Base-by-base conservation (phyloP, 208 protist genomes). In the Angomonas desouzai region DNA sequence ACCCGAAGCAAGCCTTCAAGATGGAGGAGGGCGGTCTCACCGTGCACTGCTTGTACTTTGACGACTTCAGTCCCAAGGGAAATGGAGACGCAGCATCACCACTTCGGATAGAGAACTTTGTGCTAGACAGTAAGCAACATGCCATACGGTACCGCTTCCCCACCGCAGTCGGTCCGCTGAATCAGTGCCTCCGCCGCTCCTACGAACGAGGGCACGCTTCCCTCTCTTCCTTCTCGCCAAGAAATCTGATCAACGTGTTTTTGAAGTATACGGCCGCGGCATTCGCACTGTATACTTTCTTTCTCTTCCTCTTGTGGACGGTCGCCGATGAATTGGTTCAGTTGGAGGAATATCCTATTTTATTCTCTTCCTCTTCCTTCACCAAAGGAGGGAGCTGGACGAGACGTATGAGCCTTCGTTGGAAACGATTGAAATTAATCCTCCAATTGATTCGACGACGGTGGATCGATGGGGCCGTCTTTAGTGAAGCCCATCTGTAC, bases 11-110 rank as follows among this genome's bases (percentile, higher is more conserved):
- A 16, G 9, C 18, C 9, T 53, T 53, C 18, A 53, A 53, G 48
- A 53, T 53, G 48, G 48, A 29, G 20, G 48, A 53, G 48, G 48
- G 48, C 18, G 48, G 48, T 53, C 18, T 53, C 23, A 27, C 23
- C 9, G 48, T 53, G 20, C 48, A 53, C 48, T 53, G 48, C 48
- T 59, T 53, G 20, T 53, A 20, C 13, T 40, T 40, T 40, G 36
- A 40, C 9, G 36, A 40, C n/a, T n/a, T n/a, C n/a, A n/a, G n/a
- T n/a, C n/a, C n/a, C n/a, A n/a, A n/a, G n/a, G n/a, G n/a, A n/a
- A n/a, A 13, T 13, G 13, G 13, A 40, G 36, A 13, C 9, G 36
- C 36, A 13, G 13, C 6, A 40, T 40, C 36, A n/a, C n/a, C 36
- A 13, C 36, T 40, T 40, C 36, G 36, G 9, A 40, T 40, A 6